Conservation (phyloP, 31 red algal genomes). For the Asparagopsis taxiformis region DNA sequence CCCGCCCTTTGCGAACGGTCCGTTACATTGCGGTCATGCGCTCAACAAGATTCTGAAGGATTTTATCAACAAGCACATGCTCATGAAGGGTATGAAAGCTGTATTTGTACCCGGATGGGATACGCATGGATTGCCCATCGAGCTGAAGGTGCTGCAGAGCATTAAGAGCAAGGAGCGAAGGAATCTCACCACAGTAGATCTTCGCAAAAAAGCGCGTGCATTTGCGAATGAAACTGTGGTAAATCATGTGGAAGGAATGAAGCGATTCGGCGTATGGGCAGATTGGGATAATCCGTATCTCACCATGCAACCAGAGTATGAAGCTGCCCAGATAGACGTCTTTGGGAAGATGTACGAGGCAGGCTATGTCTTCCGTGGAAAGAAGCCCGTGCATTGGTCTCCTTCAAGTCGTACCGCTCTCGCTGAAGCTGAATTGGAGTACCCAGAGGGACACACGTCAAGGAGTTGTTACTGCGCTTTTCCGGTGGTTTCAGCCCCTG, state of each 20-base stretch:
- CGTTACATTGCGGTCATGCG: conserved; percentile 97
- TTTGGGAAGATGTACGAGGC: conserved; percentile 92
- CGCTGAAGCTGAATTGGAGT: conserved; percentile 99
- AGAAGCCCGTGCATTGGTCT: conserved; percentile 99
- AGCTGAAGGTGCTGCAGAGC: conserved; percentile 94
- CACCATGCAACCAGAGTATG: conserved; percentile 87
- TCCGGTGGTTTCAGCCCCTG: conserved; percentile 5
- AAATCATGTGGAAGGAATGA: conserved; percentile 77
- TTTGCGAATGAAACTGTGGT: conserved; percentile 89
- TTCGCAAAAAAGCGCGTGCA: conserved; percentile 68
- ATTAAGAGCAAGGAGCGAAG: conserved; percentile 59
- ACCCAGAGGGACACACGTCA: conserved; percentile 94
- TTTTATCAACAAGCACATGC: conserved; percentile 85
- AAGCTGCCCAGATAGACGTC: conserved; percentile 89
- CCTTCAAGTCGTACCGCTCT: conserved; percentile 90
- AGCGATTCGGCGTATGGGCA: conserved; percentile 92
- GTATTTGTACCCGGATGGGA: conserved; percentile 99
- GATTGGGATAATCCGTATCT: conserved; percentile 95
- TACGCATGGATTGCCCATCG: conserved; percentile 98
- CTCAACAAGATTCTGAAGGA: conserved; percentile 99
- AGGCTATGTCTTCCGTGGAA: conserved; percentile 95
- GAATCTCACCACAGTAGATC: conserved; percentile 35
- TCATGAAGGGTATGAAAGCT: conserved; percentile 71
- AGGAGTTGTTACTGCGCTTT: conserved; percentile 89
- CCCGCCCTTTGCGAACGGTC: conserved; percentile 98